Evolutionary conservation across 768 basidiomycete genomes (phyloP).

Genomic region (Termitomyces sp.): DNA sequence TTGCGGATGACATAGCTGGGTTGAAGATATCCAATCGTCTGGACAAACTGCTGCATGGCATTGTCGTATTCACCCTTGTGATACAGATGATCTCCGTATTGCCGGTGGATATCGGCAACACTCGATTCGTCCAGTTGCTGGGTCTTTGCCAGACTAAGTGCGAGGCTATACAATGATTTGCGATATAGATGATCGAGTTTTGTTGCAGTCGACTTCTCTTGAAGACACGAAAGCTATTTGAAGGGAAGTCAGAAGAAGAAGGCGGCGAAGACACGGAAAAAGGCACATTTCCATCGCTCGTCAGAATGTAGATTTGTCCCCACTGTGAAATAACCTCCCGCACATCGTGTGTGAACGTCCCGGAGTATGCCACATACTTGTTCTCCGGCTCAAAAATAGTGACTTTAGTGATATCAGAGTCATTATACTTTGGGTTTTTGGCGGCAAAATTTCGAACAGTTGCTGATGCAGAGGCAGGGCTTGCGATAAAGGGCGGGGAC

Average conservation of each 20-base stretch:
- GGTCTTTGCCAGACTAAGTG: slow-evolving; percentile 78
- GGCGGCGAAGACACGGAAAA: background rate
- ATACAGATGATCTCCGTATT: slow-evolving; percentile 92
- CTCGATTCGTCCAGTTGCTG: slow-evolving; percentile 69
- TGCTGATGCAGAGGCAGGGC: slow-evolving; percentile 61
- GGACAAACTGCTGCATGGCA: slow-evolving; percentile 88
- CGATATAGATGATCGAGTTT: slow-evolving; percentile 86
- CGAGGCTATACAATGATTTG: slow-evolving; percentile 74
- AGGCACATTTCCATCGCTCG: slow-evolving; percentile 73
- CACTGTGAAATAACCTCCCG: slow-evolving; percentile 79
- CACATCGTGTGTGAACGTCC: slow-evolving; percentile 79
- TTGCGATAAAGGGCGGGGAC: slow-evolving; percentile 76
- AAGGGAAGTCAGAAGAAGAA: background rate
- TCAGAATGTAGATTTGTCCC: slow-evolving; percentile 76
- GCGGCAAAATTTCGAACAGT: slow-evolving; percentile 75
- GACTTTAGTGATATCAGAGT: slow-evolving; percentile 70
- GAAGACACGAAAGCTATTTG: slow-evolving; percentile 56
- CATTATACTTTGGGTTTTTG: slow-evolving; percentile 37
- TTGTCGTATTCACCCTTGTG: slow-evolving; percentile 88
- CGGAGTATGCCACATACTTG: slow-evolving; percentile 83
- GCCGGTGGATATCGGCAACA: slow-evolving; percentile 84
- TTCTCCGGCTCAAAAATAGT: slow-evolving; percentile 91
- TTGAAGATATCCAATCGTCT: slow-evolving; percentile 85
- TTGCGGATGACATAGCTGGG: slow-evolving; percentile 98
- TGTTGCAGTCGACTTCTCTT: slow-evolving; percentile 77